phyloP scores from a whole-genome alignment of 2,329 filamentous ascomycete species.

The Teratosphaeria gauchensis region DNA sequence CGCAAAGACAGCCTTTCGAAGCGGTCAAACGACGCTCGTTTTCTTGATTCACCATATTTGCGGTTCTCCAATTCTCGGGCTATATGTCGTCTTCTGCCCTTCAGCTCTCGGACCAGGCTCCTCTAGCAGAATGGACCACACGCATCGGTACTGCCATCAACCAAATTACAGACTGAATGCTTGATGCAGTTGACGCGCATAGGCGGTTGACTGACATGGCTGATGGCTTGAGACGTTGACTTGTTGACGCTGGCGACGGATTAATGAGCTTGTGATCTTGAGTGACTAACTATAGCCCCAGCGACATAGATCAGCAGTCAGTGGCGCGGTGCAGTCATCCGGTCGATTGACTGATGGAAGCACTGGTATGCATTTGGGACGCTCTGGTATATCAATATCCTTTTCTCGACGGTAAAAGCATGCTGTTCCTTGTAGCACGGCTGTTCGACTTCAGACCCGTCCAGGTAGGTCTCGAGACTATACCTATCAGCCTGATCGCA shows the following conservation, averaged over 20 bases:
- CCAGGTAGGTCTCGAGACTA: conserved; percentile 9
- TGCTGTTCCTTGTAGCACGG: conserved; percentile 9
- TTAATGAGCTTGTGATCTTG: no score
- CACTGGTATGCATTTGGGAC: neutral
- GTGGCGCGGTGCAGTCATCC: no score
- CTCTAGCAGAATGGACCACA: conserved; percentile 4
- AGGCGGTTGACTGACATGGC: no score
- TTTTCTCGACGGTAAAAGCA: conserved; percentile 2
- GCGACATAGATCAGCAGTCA: no score
- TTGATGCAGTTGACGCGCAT: no score
- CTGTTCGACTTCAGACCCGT: conserved; percentile 7
- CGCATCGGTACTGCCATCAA: neutral
- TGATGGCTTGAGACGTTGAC: no score
- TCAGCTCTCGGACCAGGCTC: conserved; percentile 4
- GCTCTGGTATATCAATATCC: conserved; percentile 5
- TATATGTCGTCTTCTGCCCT: neutral
- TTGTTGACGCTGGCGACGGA: no score
- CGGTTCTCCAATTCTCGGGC: neutral
- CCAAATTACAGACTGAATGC: no score
- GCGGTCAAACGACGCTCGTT: no score
- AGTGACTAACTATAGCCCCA: no score
- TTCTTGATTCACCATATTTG: neutral
- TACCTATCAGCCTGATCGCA: conserved; percentile 9
- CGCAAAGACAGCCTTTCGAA: no score
- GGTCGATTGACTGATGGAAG: no score